Conservation (phyloP, 257 asterid genomes). For the Echites panduratus region DNA sequence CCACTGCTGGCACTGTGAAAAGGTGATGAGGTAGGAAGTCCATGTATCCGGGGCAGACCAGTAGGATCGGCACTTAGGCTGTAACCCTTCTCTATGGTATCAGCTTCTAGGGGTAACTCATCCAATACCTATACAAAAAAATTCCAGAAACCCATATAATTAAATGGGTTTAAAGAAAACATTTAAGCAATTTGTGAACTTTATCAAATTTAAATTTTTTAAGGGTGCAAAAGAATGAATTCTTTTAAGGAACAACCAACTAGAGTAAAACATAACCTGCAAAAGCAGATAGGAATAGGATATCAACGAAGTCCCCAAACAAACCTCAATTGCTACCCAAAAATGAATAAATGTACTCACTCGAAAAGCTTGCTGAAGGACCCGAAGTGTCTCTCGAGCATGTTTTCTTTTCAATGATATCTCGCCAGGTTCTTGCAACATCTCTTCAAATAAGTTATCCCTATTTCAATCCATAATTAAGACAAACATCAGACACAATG, state of each 20-base stretch:
- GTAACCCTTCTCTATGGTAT: conserved; percentile 63
- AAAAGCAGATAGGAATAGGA: too few relatives aligned
- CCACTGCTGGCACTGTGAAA: conserved; percentile 46
- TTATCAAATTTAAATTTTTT: too few relatives aligned
- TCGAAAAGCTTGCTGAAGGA: conserved; percentile 89
- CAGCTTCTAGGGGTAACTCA: conserved; percentile 71
- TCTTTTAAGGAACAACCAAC: too few relatives aligned
- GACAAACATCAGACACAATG: conserved; percentile 16
- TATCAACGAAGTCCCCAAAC: too few relatives aligned
- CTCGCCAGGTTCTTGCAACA: conserved; percentile 97
- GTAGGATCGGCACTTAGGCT: conserved; percentile 57
- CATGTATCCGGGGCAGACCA: conserved; percentile 88
- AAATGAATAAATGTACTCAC: conserved; percentile 39
- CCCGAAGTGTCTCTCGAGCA: conserved; percentile 75
- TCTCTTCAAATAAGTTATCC: conserved; percentile 86
- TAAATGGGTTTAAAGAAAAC: too few relatives aligned
- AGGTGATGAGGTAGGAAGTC: conserved; percentile 73
- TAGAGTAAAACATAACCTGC: too few relatives aligned
- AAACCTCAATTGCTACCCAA: not conserved
- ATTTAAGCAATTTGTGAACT: too few relatives aligned
- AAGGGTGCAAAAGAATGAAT: too few relatives aligned
- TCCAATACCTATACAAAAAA: conserved; percentile 43
- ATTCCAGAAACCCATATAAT: too few relatives aligned
- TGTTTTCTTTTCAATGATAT: conserved; percentile 82
- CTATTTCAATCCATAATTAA: conserved; percentile 33